Evolutionary conservation across 2,329 filamentous ascomycete species (phyloP).

Genomic region (Coniochaeta ligniaria): DNA sequence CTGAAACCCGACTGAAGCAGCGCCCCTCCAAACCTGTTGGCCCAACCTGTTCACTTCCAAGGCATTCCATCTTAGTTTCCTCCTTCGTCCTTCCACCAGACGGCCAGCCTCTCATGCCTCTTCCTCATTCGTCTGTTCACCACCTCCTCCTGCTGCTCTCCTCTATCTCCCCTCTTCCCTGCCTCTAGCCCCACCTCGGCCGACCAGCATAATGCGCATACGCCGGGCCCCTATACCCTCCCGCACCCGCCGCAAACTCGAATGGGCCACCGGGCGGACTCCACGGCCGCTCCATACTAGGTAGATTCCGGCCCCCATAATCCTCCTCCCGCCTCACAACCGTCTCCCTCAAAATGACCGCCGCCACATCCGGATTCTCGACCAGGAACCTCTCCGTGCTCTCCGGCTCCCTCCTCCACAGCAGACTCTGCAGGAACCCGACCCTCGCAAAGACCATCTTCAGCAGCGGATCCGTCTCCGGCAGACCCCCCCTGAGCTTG

Average conservation of each 20-base stretch:
- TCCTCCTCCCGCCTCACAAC: constrained; percentile 33
- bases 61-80: too few relatives aligned
- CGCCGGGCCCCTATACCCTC: not conserved
- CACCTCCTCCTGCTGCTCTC: not conserved
- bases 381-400: constrained; percentile 34
- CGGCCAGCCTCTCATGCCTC: too few relatives aligned
- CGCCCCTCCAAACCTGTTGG: too few relatives aligned
- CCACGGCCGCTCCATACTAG: constrained; percentile 33
- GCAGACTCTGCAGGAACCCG: constrained; percentile 36
- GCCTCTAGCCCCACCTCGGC: not conserved
- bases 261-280: not conserved
- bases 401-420: constrained; percentile 33
- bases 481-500: constrained; percentile 34
- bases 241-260: not conserved
- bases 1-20: too few relatives aligned
- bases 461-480: constrained; percentile 32
- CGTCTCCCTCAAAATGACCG: constrained; percentile 40
- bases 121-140: too few relatives aligned
- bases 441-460: constrained; percentile 41
- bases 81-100: too few relatives aligned
- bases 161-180: not conserved
- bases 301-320: constrained; percentile 24
- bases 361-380: constrained; percentile 35
- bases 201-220: not conserved
- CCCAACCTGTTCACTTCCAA: too few relatives aligned